A percentile compares a stretch with the other conserved stretches of the same genome.
These are phyloP conservation scores for Phaeosphaeria sp. DNA, from an alignment of 2,329 filamentous ascomycete genomes.

Conservation along the genomic window DNA sequence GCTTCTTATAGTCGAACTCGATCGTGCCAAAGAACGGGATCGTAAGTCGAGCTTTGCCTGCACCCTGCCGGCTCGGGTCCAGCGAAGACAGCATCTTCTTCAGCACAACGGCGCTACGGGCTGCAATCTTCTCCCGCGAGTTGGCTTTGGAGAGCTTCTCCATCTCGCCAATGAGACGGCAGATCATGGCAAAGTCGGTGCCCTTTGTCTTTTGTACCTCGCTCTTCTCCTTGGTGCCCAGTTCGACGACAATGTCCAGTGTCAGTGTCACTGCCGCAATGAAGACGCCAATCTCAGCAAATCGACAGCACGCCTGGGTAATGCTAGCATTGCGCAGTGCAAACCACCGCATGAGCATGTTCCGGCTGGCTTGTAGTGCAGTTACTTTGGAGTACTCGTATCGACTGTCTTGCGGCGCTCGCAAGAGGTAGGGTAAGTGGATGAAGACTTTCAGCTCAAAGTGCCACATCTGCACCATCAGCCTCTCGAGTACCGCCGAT, in stretches of 20 bases:
- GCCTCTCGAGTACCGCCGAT: constrained; percentile 31
- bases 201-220: constrained; percentile 43
- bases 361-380: constrained; percentile 42
- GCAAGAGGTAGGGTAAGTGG: constrained; percentile 43
- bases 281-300: constrained; percentile 43
- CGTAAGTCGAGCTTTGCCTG: constrained; percentile 30
- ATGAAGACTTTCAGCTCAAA: constrained; percentile 46
- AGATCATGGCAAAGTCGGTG: constrained; percentile 46
- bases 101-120: constrained; percentile 38
- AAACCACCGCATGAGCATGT: constrained; percentile 46
- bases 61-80: constrained; percentile 32
- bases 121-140: constrained; percentile 42
- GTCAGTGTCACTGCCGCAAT: constrained; percentile 45
- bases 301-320: constrained; percentile 43
- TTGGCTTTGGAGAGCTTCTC: constrained; percentile 41
- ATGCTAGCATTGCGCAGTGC: constrained; percentile 43
- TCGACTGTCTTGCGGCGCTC: constrained; percentile 36
- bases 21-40: constrained; percentile 46
- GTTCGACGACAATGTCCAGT: constrained; percentile 45
- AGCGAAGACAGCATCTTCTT: constrained; percentile 43
- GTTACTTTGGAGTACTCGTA: constrained; percentile 46
- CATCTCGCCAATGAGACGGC: constrained; percentile 43
- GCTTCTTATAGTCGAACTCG: constrained; percentile 35
- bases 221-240: constrained; percentile 39
- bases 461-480: constrained; percentile 46